Evolutionary conservation across 202 grass and related monocot species (phyloP).

Genomic region (Dendrocalamus latiflorus): DNA sequence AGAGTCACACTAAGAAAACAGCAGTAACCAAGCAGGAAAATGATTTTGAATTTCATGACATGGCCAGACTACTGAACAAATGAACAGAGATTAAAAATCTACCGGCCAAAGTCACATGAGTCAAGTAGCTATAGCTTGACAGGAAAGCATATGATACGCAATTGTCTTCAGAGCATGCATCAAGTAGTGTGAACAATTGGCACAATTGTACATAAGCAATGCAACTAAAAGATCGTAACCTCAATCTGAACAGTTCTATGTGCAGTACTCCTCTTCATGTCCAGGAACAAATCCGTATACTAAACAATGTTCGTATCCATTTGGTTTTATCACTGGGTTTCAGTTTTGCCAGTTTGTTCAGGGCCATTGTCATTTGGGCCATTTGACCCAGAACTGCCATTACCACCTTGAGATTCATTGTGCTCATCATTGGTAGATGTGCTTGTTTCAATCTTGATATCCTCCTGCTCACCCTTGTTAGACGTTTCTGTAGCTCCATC

Average conservation of each 20-base stretch:
- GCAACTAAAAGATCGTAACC: constrained; percentile 29
- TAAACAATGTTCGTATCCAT: constrained; percentile 18
- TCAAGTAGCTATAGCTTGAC: neutral
- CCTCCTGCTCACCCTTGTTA: constrained; percentile 25
- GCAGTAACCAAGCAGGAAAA: neutral
- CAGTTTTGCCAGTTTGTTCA: constrained; percentile 41
- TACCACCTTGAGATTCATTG: constrained; percentile 11
- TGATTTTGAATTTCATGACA: neutral
- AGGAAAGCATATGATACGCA: neutral
- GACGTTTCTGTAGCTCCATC: constrained; percentile 23
- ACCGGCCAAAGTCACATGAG: neutral
- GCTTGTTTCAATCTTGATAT: constrained; percentile 37
- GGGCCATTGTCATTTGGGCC: neutral
- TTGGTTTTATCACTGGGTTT: constrained; percentile 36
- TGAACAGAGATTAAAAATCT: neutral
- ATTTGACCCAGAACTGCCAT: constrained; percentile 15
- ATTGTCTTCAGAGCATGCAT: neutral
- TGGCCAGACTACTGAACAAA: neutral
- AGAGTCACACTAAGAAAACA: neutral
- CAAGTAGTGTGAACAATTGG: neutral
- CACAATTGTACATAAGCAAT: neutral
- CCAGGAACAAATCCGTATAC: constrained; percentile 30
- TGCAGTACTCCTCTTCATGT: constrained; percentile 24
- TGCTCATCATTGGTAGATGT: constrained; percentile 8
- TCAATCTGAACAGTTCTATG: constrained; percentile 34